Evolutionary conservation across 2,329 filamentous ascomycete genomes (phyloP), one percentile per base, ranked within the genome.

Genomic region (Emmonsiellopsis sp.): DNA sequence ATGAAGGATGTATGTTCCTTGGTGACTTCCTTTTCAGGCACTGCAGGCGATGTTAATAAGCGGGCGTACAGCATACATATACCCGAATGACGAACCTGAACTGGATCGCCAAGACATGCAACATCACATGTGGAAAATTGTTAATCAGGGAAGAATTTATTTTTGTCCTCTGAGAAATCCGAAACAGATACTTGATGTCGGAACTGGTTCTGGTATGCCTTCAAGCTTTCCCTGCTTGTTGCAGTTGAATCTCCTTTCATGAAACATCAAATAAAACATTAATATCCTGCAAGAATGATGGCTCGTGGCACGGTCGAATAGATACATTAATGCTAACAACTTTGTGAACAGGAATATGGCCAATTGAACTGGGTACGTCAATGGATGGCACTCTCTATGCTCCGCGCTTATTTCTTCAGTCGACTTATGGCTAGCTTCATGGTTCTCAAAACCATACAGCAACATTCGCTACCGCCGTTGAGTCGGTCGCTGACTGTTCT

Each of bases 331-430:
- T n/a, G 40, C 40, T 42, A 42, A 42, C 16, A 16, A 13, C 8
- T n/a, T 15, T 16, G 10, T n/a, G 7, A 6, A 42, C 40, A 42
- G 40, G 82, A 2, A 81, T 81, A 65, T 87, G 84, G 84, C 81
- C 83, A 10, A 82, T 87, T 54, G 80, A 85, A 61, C 79, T 88
- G 72, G 82, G 81, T 60, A 64, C 54, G 67, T 53, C 49, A 46
- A 37, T 26, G n/a, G 31, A 5, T 31, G 16, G 20, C 20, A 26
- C 20, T 45, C 30, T 11, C 16, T 13, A 16, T 38, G 55, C 70
- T 15, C n/a, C 40, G 7, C 15, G 20, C 20, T 5, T 26, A 26
- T 3, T 26, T 26, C 20, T 26, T 26, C 20, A 26, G 20, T 26
- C 20, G 20, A 26, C 20, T 26, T 26, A 26, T 26, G 20, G 20